Evolutionary conservation across 495 filamentous ascomycete genomes (phyloP).

Genomic region (Penicillium salamii): DNA sequence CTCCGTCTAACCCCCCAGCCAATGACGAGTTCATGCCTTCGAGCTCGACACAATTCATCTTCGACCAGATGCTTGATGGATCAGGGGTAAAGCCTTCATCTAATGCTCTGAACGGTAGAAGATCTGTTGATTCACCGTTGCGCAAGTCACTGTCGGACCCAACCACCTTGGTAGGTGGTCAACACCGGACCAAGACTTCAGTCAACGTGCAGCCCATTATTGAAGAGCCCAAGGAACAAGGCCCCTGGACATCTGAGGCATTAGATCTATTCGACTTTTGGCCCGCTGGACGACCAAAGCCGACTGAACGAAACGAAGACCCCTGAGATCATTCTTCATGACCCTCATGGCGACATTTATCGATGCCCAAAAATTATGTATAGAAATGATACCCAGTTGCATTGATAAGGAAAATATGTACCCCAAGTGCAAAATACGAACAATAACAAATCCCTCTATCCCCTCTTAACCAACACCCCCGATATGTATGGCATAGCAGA

Average conservation of each 20-base stretch:
- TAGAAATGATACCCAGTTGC: slow-evolving; percentile 19
- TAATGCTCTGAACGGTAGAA: slow-evolving; percentile 5
- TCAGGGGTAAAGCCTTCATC: slow-evolving; percentile 2
- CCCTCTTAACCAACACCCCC: slow-evolving; percentile 50
- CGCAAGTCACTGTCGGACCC: slow-evolving; percentile 41
- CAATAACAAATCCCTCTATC: slow-evolving; percentile 3
- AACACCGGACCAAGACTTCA: slow-evolving; percentile 16
- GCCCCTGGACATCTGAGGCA: slow-evolving; percentile 59
- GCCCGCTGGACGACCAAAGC: slow-evolving; percentile 40
- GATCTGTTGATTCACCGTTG: slow-evolving; percentile 21
- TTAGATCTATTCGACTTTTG: slow-evolving; percentile 59
- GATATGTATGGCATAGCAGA: slow-evolving; percentile 53
- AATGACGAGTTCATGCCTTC: slow-evolving; percentile 29
- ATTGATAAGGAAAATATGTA: background rate
- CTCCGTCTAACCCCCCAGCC: slow-evolving; percentile 3
- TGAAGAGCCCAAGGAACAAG: slow-evolving; percentile 20
- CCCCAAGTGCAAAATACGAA: too few species aligned
- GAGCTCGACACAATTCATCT: slow-evolving; percentile 28
- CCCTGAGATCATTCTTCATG: background rate
- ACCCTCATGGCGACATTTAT: background rate
- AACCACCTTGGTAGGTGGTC: slow-evolving; percentile 19
- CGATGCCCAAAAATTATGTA: background rate
- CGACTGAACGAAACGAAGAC: slow-evolving; percentile 10
- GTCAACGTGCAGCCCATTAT: slow-evolving; percentile 13
- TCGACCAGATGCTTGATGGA: slow-evolving; percentile 29